These are phyloP conservation scores for Raddia guianensis DNA, from an alignment of 176 grass and related monocot genomes.

Conservation along the genomic window DNA sequence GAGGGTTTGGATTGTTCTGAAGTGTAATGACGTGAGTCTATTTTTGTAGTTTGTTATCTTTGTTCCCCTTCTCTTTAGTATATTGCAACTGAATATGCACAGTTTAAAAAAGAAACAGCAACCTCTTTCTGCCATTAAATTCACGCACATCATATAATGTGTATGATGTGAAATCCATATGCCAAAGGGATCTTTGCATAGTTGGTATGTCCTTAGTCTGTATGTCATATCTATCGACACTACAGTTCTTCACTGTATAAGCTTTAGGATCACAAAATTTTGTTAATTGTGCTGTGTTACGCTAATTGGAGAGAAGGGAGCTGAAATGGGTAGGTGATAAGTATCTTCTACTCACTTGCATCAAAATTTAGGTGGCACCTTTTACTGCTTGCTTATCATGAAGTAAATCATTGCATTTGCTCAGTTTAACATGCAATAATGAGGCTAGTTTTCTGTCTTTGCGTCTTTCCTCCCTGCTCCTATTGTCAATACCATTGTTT, in stretches of 20 bases:
- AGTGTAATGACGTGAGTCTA: too few relatives aligned
- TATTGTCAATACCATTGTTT: constrained; percentile 19
- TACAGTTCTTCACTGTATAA: not conserved
- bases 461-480: constrained; percentile 35
- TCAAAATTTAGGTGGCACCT: not conserved
- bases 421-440: constrained; percentile 23
- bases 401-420: constrained; percentile 25
- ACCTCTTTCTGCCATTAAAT: constrained; percentile 20
- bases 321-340: not conserved
- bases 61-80: too few relatives aligned
- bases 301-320: constrained; percentile 30
- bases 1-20: too few relatives aligned
- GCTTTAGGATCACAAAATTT: constrained; percentile 30
- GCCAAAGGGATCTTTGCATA: constrained; percentile 28
- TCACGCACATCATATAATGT: constrained; percentile 16
- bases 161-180: constrained; percentile 38
- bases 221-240: not conserved
- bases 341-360: not conserved
- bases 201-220: constrained; percentile 10
- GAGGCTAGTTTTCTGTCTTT: constrained; percentile 9
- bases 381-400: constrained; percentile 24
- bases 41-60: too few relatives aligned
- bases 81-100: too few relatives aligned
- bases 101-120: not conserved
- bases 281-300: constrained; percentile 32